Conservation (phyloP, 306 rosid genomes). For the Rosa rugosa region DNA sequence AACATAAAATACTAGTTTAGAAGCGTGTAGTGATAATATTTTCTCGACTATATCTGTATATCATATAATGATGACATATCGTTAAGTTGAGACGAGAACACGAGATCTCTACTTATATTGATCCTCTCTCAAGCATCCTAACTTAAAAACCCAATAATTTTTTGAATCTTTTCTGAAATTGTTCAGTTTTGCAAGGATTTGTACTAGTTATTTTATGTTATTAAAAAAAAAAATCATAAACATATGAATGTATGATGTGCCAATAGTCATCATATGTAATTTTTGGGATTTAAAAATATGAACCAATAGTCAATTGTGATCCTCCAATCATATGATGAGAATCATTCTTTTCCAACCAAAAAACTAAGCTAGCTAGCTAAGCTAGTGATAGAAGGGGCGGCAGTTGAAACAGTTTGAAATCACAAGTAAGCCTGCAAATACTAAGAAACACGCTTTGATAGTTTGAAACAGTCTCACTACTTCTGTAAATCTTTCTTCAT, state of each 20-base stretch:
- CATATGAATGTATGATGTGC: background rate
- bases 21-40: too few species aligned
- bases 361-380: background rate
- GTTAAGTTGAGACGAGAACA: too few species aligned
- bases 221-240: too few species aligned
- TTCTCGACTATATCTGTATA: background rate
- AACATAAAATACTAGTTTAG: too few species aligned
- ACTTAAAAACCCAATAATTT: background rate
- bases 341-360: background rate
- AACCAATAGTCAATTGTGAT: background rate
- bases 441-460: background rate
- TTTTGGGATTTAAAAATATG: background rate
- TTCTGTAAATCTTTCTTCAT: background rate
- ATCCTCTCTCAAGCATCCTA: background rate
- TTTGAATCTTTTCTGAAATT: background rate
- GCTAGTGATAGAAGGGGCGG: slow-evolving; percentile 22
- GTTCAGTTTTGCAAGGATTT: background rate
- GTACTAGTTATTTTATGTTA: background rate
- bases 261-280: background rate
- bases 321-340: background rate
- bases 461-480: slow-evolving; percentile 17
- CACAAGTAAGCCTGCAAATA: slow-evolving; percentile 17
- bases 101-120: background rate
- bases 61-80: background rate
- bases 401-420: slow-evolving; percentile 27